These are phyloP conservation scores for Alternaria arbusti DNA, from an alignment of 2,329 filamentous ascomycete genomes.

Conservation along the genomic window DNA sequence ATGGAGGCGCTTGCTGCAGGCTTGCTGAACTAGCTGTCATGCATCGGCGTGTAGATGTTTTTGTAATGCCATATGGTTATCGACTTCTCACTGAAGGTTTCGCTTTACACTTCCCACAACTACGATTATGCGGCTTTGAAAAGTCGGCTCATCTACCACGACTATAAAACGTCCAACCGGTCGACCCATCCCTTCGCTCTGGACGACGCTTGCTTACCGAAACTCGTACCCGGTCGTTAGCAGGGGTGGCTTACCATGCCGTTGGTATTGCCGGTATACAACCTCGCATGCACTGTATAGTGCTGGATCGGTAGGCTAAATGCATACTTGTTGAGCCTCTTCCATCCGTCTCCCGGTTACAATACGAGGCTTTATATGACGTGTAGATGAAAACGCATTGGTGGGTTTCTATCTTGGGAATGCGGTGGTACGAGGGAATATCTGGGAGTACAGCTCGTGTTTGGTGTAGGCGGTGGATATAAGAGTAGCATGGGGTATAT, in stretches of 20 bases:
- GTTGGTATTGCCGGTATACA: constrained; percentile 4
- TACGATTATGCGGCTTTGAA: not conserved
- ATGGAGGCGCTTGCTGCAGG: constrained; percentile 78
- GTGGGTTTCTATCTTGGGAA: not conserved
- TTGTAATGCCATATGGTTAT: not conserved
- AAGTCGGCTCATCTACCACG: not conserved
- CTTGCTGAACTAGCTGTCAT: constrained; percentile 58
- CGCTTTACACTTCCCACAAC: not conserved
- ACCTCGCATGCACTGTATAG: not conserved
- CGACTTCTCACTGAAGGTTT: not conserved
- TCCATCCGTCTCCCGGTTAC: not conserved
- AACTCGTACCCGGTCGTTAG: not conserved
- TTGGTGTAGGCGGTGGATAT: not conserved
- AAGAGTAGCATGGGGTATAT: not conserved
- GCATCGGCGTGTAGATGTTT: not conserved
- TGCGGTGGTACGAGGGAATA: not conserved
- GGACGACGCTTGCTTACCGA: not conserved
- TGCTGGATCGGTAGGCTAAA: not conserved
- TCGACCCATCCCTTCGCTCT: not conserved
- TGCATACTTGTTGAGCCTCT: not conserved
- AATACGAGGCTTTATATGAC: not conserved
- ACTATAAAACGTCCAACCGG: not conserved
- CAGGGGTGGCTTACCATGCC: constrained; percentile 7
- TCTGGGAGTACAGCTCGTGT: not conserved
- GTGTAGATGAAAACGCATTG: constrained; percentile 8